These are phyloP conservation scores for Tylopilus sp. DNA, from an alignment of 1,284 basidiomycete species.

Conservation along the genomic window DNA sequence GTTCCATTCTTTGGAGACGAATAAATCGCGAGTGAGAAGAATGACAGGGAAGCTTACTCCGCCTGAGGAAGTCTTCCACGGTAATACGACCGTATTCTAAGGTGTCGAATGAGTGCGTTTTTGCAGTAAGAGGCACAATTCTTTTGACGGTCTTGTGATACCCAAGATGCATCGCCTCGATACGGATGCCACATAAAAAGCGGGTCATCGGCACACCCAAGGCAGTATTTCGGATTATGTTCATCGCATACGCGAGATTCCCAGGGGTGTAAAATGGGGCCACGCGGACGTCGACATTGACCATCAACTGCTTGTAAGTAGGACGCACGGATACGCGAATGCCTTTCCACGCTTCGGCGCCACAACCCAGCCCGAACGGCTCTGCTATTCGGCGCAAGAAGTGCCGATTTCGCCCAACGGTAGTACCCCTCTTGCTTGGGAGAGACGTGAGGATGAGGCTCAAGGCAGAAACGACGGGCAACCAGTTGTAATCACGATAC, in stretches of 20 bases:
- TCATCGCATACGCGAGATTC: not conserved
- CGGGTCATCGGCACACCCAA: too few relatives aligned
- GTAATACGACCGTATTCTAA: not conserved
- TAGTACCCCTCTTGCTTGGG: not conserved
- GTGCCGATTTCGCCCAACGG: not conserved
- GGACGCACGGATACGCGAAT: not conserved
- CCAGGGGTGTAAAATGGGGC: not conserved
- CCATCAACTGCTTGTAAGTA: conserved; percentile 2
- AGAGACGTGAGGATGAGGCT: not conserved
- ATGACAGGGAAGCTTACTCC: not conserved
- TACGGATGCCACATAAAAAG: not conserved
- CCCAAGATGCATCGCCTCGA: not conserved
- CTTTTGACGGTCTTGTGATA: not conserved
- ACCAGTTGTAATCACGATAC: not conserved
- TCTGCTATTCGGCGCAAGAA: not conserved
- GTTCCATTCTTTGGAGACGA: not conserved
- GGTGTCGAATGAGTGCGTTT: not conserved
- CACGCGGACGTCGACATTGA: not conserved
- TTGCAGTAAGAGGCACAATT: not conserved
- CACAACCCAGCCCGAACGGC: not conserved
- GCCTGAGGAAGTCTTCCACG: not conserved
- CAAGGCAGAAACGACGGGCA: not conserved
- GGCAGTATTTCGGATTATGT: not conserved
- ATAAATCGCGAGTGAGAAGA: not conserved
- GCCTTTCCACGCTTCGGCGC: not conserved